Evolutionary conservation across 2,329 filamentous ascomycete genomes (phyloP).

Genomic region (Aspergillus versicolor): DNA sequence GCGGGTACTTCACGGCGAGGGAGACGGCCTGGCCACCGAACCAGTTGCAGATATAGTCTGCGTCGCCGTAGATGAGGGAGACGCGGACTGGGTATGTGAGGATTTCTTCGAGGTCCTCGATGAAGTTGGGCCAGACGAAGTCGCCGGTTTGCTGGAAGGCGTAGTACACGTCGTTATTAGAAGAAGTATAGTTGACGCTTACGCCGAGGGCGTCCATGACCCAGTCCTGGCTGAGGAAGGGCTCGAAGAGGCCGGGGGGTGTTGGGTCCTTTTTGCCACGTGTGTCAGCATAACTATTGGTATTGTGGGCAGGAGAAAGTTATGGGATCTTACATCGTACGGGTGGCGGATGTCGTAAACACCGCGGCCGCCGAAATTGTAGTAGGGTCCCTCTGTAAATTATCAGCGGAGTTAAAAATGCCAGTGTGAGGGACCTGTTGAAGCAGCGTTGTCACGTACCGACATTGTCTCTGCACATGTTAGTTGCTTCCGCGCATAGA

Average conservation of each 20-base stretch:
- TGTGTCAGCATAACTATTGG: not conserved
- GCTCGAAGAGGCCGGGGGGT: slow-evolving; percentile 59
- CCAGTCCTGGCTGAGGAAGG: slow-evolving; percentile 63
- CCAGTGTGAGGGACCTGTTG: not conserved
- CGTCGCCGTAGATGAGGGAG: slow-evolving; percentile 69
- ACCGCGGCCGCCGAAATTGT: slow-evolving; percentile 53
- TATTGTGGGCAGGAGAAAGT: not conserved
- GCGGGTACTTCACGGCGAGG: slow-evolving; percentile 54
- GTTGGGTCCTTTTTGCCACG: slow-evolving; percentile 54
- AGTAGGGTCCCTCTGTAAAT: slow-evolving; percentile 53
- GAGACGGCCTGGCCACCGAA: slow-evolving; percentile 74
- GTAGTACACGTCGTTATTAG: slow-evolving; percentile 43
- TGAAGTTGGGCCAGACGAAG: slow-evolving; percentile 62
- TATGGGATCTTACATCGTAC: slow-evolving; percentile 27
- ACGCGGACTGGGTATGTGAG: slow-evolving; percentile 64
- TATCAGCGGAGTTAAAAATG: not conserved
- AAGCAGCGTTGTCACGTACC: slow-evolving; percentile 27
- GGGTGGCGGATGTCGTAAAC: slow-evolving; percentile 63
- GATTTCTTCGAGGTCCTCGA: slow-evolving; percentile 60
- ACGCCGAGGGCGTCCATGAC: slow-evolving; percentile 63
- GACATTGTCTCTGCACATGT: slow-evolving; percentile 58
- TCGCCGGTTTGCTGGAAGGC: slow-evolving; percentile 58
- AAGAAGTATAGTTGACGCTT: slow-evolving; percentile 59
- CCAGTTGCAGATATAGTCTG: slow-evolving; percentile 57
- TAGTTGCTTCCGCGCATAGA: slow-evolving; percentile 55